A percentile compares a stretch with the other conserved stretches of the same genome.
Conservation (phyloP, 768 basidiomycete species). For the Lactarius sp. region DNA sequence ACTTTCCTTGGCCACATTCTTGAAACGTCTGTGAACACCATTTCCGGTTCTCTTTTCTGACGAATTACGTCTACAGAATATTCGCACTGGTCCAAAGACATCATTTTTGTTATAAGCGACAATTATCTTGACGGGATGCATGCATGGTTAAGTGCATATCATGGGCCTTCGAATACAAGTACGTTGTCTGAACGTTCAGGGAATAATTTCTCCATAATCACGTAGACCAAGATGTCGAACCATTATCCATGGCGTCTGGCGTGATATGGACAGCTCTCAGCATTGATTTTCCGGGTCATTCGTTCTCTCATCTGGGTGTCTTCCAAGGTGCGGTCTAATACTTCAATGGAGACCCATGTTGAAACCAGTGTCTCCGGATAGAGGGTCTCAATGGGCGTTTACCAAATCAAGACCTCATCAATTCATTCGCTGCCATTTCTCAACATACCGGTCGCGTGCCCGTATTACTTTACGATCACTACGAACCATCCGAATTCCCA, state of each 20-base stretch:
- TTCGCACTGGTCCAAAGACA: constrained; percentile 92
- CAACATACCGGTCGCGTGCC: constrained; percentile 71
- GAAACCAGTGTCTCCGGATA: constrained; percentile 32
- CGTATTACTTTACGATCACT: constrained; percentile 74
- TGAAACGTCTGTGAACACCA: constrained; percentile 57
- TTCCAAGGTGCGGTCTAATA: constrained; percentile 67
- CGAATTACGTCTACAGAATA: constrained; percentile 46
- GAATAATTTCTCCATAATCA: neutral
- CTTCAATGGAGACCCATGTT: neutral
- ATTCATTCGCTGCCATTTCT: constrained; percentile 71
- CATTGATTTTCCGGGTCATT: constrained; percentile 95
- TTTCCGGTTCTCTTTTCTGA: constrained; percentile 1
- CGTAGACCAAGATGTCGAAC: constrained; percentile 61
- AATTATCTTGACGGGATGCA: constrained; percentile 89
- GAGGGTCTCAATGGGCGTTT: constrained; percentile 94
- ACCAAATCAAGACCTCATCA: constrained; percentile 93
- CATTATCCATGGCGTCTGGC: constrained; percentile 64
- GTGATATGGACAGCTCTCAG: constrained; percentile 95
- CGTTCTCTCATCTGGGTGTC: constrained; percentile 92
- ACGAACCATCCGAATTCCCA: constrained; percentile 45
- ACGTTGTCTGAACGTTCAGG: constrained; percentile 22
- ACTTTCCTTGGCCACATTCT: constrained; percentile 74
- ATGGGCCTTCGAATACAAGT: constrained; percentile 66
- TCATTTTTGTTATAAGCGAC: constrained; percentile 86
- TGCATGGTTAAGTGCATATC: constrained; percentile 85